phyloP scores from a whole-genome alignment of 768 basidiomycete genomes.

The Russula sp. region DNA sequence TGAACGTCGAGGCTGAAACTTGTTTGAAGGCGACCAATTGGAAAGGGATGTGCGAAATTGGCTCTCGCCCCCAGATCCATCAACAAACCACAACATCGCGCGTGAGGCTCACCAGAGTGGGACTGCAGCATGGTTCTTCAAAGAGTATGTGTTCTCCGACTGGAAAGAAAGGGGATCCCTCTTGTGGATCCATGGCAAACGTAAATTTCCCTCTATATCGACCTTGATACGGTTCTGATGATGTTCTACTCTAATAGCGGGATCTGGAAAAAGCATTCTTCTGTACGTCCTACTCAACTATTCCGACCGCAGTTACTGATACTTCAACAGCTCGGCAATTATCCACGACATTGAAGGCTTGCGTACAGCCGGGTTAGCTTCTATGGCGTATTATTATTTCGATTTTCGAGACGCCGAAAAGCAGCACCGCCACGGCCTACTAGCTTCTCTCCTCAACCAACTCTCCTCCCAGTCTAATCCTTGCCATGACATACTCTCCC shows the following conservation, averaged over 20 bases:
- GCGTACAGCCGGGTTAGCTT: not conserved
- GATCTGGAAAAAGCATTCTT: conserved; percentile 5
- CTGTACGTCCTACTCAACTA: not conserved
- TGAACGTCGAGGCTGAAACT: not conserved
- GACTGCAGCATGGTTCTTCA: conserved; percentile 2
- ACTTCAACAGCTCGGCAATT: not conserved
- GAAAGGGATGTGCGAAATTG: not conserved
- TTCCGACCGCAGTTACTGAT: not conserved
- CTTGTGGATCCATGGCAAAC: conserved; percentile 12
- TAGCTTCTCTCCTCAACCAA: not conserved
- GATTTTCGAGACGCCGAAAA: not conserved
- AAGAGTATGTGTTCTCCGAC: not conserved
- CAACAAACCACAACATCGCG: not conserved
- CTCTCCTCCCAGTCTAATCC: not conserved
- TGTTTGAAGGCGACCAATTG: not conserved
- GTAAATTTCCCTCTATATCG: not conserved
- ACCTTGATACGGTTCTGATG: not conserved
- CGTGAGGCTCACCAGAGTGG: not conserved
- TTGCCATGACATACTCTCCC: not conserved
- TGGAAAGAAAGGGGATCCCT: conserved; percentile 6
- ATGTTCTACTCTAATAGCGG: not conserved
- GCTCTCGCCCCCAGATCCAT: conserved; percentile 5
- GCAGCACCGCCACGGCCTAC: not conserved
- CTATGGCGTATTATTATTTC: conserved; percentile 3
- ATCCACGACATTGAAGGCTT: not conserved